These are phyloP conservation scores for Curvularia eragrostidis DNA, from an alignment of 2,329 filamentous ascomycete species.

Conservation along the genomic window DNA sequence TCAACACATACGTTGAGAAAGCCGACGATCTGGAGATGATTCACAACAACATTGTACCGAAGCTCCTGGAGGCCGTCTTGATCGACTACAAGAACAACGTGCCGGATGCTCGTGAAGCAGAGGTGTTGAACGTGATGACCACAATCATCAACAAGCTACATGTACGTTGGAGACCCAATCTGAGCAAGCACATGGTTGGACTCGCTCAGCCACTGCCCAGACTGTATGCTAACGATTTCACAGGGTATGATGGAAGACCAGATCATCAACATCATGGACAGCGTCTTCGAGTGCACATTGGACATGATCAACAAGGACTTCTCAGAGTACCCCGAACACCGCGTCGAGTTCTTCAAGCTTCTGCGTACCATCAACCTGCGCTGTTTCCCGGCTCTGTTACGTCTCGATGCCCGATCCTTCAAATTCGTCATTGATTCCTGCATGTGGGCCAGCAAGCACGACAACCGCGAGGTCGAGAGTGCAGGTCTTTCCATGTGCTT, in stretches of 20 bases:
- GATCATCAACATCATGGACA: constrained; percentile 96
- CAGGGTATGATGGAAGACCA: constrained; percentile 97
- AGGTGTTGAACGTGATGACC: constrained; percentile 97
- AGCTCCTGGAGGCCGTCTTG: constrained; percentile 89
- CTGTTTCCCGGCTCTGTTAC: constrained; percentile 93
- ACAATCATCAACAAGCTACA: constrained; percentile 96
- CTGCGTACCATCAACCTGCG: constrained; percentile 94
- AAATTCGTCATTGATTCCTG: constrained; percentile 99
- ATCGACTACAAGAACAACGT: constrained; percentile 98
- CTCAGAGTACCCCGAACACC: constrained; percentile 97
- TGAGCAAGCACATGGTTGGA: constrained; percentile 58
- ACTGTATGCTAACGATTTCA: constrained; percentile 29
- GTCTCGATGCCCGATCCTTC: constrained; percentile 95
- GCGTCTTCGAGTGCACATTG: constrained; percentile 96
- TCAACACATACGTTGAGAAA: constrained; percentile 98
- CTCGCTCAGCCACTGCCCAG: constrained; percentile 31
- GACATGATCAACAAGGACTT: constrained; percentile 99
- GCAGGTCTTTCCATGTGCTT: constrained; percentile 98
- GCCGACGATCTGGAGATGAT: constrained; percentile 95
- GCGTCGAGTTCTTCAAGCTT: constrained; percentile 99
- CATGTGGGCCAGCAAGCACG: constrained; percentile 99
- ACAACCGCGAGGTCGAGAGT: constrained; percentile 96
- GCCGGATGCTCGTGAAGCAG: constrained; percentile 90
- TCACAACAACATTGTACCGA: constrained; percentile 92
- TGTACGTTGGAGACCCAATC: constrained; percentile 70